A percentile compares a stretch with the other conserved stretches of the same genome.
phyloP scores from a whole-genome alignment of 805 yeast species.

The Saccharomycodes ludwigii region DNA sequence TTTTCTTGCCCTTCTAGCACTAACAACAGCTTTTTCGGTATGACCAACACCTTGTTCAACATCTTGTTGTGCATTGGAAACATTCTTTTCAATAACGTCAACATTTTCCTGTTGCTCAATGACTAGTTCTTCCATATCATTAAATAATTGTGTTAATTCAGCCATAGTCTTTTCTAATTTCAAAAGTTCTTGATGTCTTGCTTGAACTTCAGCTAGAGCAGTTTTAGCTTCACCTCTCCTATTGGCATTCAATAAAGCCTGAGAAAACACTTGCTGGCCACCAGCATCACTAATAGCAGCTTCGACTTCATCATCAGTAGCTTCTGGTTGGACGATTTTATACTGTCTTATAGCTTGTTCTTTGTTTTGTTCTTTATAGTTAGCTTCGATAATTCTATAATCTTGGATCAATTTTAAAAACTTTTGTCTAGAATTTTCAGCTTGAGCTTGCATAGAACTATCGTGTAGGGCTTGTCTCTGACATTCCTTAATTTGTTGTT shows the following conservation, averaged over 20 bases:
- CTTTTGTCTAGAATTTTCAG: conserved; percentile 74
- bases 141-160: conserved; percentile 86
- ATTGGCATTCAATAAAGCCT: conserved; percentile 76
- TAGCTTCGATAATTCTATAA: conserved; percentile 75
- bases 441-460: conserved; percentile 77
- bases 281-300: conserved; percentile 77
- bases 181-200: conserved; percentile 88
- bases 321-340: conserved; percentile 77
- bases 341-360: conserved; percentile 88
- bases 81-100: conserved; percentile 70
- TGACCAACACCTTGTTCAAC: conserved; percentile 92
- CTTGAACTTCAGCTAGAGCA: conserved; percentile 89
- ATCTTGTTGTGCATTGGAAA: conserved; percentile 74
- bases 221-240: conserved; percentile 93
- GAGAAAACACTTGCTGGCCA: conserved; percentile 87
- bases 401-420: conserved; percentile 80
- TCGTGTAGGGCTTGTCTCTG: conserved; percentile 63
- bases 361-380: conserved; percentile 72
- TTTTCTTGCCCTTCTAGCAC: conserved; percentile 82
- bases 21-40: conserved; percentile 77
- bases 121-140: conserved; percentile 92
- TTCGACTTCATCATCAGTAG: conserved; percentile 70
- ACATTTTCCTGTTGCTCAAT: conserved; percentile 89
- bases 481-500: conserved; percentile 61
- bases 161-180: conserved; percentile 93